Conservation (phyloP, 2,329 filamentous ascomycete species). For the Thelonectria discophora region DNA sequence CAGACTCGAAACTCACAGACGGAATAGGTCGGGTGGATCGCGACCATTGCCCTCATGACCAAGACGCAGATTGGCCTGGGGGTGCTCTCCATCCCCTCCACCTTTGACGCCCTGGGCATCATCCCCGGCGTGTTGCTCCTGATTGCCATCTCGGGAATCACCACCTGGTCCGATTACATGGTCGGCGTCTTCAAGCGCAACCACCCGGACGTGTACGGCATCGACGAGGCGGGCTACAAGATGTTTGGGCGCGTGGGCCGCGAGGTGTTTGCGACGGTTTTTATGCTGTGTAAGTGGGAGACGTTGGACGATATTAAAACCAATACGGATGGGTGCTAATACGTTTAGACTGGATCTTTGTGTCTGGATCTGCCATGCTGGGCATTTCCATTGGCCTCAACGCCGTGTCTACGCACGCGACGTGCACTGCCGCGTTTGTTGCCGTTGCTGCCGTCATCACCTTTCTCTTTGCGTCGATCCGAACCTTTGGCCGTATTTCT, state of each 20-base stretch:
- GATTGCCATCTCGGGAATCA: conserved; percentile 51
- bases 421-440: conserved; percentile 18
- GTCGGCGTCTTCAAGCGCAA: conserved; percentile 59
- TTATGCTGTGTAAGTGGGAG: conserved; percentile 49
- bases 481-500: conserved; percentile 13
- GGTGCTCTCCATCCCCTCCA: conserved; percentile 58
- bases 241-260: conserved; percentile 58
- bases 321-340: too few species aligned
- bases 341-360: conserved; percentile 11
- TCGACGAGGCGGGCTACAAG: conserved; percentile 59
- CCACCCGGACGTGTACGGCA: conserved; percentile 60
- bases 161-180: conserved; percentile 59
- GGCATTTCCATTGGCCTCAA: conserved; percentile 18
- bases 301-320: too few species aligned
- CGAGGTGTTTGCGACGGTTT: conserved; percentile 49
- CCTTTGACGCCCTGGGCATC: conserved; percentile 56
- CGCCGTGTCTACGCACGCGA: conserved; percentile 4
- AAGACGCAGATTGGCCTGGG: conserved; percentile 56
- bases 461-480: conserved; percentile 12
- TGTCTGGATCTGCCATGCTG: conserved; percentile 20
- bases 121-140: conserved; percentile 56
- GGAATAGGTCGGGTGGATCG: conserved; percentile 51
- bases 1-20: not conserved
- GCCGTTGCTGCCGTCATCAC: conserved; percentile 10
- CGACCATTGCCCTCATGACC: conserved; percentile 54